These are phyloP conservation scores for Corchorus olitorius DNA, from an alignment of 345 rosid species.

Conservation along the genomic window DNA sequence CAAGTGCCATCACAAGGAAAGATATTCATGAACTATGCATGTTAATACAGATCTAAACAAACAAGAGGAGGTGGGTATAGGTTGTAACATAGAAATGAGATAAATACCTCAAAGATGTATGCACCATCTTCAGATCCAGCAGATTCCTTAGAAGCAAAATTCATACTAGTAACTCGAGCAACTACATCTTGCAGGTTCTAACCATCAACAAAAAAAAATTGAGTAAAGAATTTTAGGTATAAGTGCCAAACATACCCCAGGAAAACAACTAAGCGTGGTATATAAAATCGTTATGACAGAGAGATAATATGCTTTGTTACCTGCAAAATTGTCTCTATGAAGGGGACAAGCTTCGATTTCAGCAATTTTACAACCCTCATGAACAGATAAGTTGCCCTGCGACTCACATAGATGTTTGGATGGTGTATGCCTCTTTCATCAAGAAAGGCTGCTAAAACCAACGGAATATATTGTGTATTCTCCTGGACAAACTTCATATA, in stretches of 20 bases:
- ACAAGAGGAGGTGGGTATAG: not conserved
- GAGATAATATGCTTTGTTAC: conserved; percentile 34
- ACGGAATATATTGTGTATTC: conserved; percentile 63
- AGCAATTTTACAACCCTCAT: conserved; percentile 84
- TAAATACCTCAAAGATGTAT: conserved; percentile 87
- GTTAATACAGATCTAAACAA: not conserved
- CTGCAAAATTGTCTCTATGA: conserved; percentile 83
- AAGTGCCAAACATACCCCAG: not conserved
- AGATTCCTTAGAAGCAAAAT: conserved; percentile 45
- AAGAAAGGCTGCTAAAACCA: conserved; percentile 82
- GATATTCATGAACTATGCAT: conserved; percentile 4
- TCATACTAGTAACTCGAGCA: conserved; percentile 58
- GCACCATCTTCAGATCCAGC: conserved; percentile 81
- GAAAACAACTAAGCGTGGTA: not conserved
- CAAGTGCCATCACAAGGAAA: conserved; percentile 4
- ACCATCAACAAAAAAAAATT: conserved; percentile 13
- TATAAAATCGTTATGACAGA: conserved; percentile 2
- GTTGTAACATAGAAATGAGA: not conserved
- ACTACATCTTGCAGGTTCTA: conserved; percentile 90
- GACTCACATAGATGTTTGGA: conserved; percentile 71
- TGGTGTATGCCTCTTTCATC: conserved; percentile 97
- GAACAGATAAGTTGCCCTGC: conserved; percentile 89
- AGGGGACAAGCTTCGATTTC: conserved; percentile 89
- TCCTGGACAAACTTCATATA: conserved; percentile 86
- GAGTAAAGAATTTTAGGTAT: not conserved